Base-by-base conservation (phyloP, 2,329 filamentous ascomycete genomes). In the Phialophora tarda region DNA sequence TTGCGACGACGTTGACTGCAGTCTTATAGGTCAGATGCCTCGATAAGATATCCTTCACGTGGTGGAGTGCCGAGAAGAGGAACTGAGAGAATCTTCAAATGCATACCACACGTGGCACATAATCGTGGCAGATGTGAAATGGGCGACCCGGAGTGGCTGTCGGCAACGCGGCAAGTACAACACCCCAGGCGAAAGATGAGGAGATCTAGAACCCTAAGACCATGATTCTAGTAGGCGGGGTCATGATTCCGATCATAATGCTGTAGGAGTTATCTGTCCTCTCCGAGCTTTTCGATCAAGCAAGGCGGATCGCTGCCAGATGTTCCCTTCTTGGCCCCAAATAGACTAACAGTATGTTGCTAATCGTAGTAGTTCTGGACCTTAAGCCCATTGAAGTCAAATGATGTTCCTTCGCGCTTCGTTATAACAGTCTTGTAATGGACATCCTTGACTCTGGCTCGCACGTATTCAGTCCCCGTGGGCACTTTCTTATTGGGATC, bases 391-490 rank as follows among this genome's bases (percentile, higher is more conserved):
- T 80, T 80, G 69, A 80, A 82, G 65, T 81, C 77, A 58, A 82
- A 82, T 4, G 76, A 74, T 2, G 80, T 82, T 1, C 80, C 80
- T 41, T 80, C 79, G 17, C 80, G 74, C 62, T 78, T 80, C 34
- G 81, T 78, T 44, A 82, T 48, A 4, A 83, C 79, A 6, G 76
- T 78, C 74, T 80, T 82, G 62, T 81, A 66, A 70, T 82, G 81
- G 38, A 82, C 80, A 69, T 82, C 80, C 72, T 78, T 81, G 26
- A 82, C 81, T 8, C 81, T 74, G 1, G 80, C 81, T 2, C 81
- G 76, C 12, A 82, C 80, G 63, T 82, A 83, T 51, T 82, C 80
- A 1, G 78, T 81, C 0, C 81, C 81, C 0, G 77, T 77, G 0
- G 78, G 75, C 0, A 77, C 76, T 4, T 75, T 74, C 41, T 70